Evolutionary conservation across 352 stramenopile species (phyloP), one percentile per base, ranked within the genome.

Genomic region (Globisporangium viniferum): DNA sequence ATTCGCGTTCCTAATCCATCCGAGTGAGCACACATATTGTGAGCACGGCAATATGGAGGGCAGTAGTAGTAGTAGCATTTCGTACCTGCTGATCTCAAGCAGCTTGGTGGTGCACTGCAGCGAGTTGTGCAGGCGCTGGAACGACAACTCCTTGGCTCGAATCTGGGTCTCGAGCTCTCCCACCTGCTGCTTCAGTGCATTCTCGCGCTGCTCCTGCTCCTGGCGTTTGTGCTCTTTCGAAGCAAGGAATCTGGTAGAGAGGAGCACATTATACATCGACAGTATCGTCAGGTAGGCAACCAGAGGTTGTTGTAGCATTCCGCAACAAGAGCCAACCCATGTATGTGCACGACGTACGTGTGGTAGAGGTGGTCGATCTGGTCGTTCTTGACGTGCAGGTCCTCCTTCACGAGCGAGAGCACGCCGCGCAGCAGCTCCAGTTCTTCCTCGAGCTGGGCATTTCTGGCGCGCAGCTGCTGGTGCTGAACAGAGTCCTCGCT

Each of bases 341-440:
- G 12, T 20, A 61, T 18, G 6, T 46, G 39, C 39, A 46, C 14
- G 4, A 54, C 29, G 29, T 63, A 78, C 72, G 69, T 78, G 29
- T 68, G 65, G 59, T 73, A 76, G 41, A 78, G 59, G 44, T 78
- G 57, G 27, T 78, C 72, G 59, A 78, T 70, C 62, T 78, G 72
- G 54, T 78, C 69, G 59, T 75, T 64, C 62, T 78, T 78, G 57
- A 78, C 69, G 63, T 78, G 66, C 39, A 78, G 62, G 55, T 78
- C 72, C 60, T 75, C 72, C 59, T 73, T 73, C 57, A 78, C 68
- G 27, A 78, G 69, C 53, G 62, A 44, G 5, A 78, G 33, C 27
- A 78, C 72, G 41, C 72, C 72, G 7, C 62, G 72, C 46, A 76
- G 65, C 44, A 78, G 49, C 41, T 70, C 72, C 22, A 78, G 59